Conservation (phyloP, 2,329 filamentous ascomycete genomes). For the Cryphonectria parasitica region DNA sequence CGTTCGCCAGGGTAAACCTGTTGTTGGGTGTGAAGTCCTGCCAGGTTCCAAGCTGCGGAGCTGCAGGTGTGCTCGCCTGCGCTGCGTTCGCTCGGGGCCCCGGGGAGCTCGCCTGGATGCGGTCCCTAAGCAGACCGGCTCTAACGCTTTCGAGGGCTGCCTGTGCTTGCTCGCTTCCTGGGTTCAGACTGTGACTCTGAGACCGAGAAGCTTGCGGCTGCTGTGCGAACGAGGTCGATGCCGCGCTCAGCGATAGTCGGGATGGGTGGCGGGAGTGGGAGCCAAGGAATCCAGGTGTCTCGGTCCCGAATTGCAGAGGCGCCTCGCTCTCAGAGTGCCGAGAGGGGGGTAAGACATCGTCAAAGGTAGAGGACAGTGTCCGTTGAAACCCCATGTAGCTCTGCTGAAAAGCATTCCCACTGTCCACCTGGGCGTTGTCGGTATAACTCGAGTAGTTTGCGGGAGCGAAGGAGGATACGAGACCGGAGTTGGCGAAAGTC, state of each 20-base stretch:
- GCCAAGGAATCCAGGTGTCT: slow-evolving; percentile 14
- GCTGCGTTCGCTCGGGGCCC: slow-evolving; percentile 17
- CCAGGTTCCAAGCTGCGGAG: slow-evolving; percentile 13
- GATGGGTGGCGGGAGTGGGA: slow-evolving; percentile 25
- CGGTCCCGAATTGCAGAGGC: slow-evolving; percentile 11
- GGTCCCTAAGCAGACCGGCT: not conserved
- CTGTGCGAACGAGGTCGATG: slow-evolving; percentile 17
- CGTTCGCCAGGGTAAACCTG: slow-evolving; percentile 4
- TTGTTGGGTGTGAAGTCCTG: slow-evolving; percentile 22
- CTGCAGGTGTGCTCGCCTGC: slow-evolving; percentile 11
- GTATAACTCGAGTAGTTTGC: slow-evolving; percentile 12
- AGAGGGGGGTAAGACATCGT: slow-evolving; percentile 22
- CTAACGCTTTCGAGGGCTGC: slow-evolving; percentile 18
- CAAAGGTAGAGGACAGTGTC: slow-evolving; percentile 14
- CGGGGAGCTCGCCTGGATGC: slow-evolving; percentile 23
- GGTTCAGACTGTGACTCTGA: slow-evolving; percentile 27
- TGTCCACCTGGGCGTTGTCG: slow-evolving; percentile 11
- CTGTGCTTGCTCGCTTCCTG: slow-evolving; percentile 17
- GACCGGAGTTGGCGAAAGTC: slow-evolving; percentile 13
- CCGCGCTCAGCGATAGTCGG: slow-evolving; percentile 23
- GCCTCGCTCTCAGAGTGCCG: slow-evolving; percentile 26
- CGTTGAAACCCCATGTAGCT: slow-evolving; percentile 20
- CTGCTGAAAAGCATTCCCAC: slow-evolving; percentile 20
- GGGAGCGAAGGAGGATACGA: slow-evolving; percentile 16
- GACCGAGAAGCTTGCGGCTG: slow-evolving; percentile 21